A percentile compares a stretch with the other conserved stretches of the same genome.
phyloP scores from a whole-genome alignment of 768 basidiomycete species.

The Saitozyma sp. region DNA sequence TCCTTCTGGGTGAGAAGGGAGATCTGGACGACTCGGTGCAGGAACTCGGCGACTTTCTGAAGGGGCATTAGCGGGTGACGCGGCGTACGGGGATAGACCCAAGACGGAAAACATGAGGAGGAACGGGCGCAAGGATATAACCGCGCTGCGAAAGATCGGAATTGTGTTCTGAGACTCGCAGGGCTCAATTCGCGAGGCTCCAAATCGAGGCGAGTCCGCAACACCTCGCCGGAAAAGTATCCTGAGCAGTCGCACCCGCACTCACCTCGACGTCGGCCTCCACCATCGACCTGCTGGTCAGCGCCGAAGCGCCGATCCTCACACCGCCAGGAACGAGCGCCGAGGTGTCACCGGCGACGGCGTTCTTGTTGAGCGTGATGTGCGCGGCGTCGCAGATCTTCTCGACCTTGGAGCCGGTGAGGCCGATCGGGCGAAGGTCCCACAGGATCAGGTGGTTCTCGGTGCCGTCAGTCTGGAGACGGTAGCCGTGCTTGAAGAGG shows the following conservation, averaged over 20 bases:
- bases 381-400: slow-evolving; percentile 96
- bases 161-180: background rate
- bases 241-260: background rate
- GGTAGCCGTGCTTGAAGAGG: slow-evolving; percentile 80
- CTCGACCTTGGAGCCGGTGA: slow-evolving; percentile 98
- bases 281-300: slow-evolving; percentile 91
- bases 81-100: background rate
- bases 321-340: slow-evolving; percentile 96
- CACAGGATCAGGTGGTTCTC: slow-evolving; percentile 98
- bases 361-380: slow-evolving; percentile 85
- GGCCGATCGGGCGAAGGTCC: slow-evolving; percentile 90
- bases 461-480: slow-evolving; percentile 92
- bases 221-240: too few species aligned
- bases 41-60: slow-evolving; percentile 72
- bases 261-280: slow-evolving; percentile 73
- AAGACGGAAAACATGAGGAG: background rate
- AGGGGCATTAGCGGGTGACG: background rate
- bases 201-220: too few species aligned
- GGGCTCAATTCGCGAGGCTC: background rate
- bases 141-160: background rate
- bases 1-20: slow-evolving; percentile 87
- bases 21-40: slow-evolving; percentile 92
- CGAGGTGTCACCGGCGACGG: slow-evolving; percentile 92
- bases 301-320: slow-evolving; percentile 87
- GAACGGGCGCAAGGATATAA: background rate